Evolutionary conservation across 495 filamentous ascomycete genomes (phyloP).

Genomic region (Neurospora pannonica): DNA sequence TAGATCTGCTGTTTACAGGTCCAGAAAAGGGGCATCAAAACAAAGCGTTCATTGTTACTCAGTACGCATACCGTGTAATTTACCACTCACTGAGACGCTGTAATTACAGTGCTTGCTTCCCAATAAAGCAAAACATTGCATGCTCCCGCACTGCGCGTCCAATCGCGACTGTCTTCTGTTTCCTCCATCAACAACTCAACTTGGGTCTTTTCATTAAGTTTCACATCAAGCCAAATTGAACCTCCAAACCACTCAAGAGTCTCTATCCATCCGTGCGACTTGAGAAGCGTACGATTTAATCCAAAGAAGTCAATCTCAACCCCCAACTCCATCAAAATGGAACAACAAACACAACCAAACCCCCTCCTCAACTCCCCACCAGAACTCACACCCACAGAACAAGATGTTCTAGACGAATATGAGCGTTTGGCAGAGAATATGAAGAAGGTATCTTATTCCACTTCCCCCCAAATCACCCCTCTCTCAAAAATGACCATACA

Average conservation of each 20-base stretch:
- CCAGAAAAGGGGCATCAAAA: neutral
- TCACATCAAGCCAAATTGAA: neutral
- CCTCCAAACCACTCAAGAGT: neutral
- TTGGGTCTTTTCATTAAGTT: neutral
- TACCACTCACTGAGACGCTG: neutral
- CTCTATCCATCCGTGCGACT: neutral
- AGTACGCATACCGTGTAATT: neutral
- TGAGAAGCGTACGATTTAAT: neutral
- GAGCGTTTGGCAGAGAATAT: slow-evolving; percentile 78
- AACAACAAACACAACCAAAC: slow-evolving; percentile 13
- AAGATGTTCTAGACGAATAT: slow-evolving; percentile 93
- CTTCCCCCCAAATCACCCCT: too few species aligned
- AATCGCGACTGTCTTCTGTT: neutral
- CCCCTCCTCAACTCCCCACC: slow-evolving; percentile 28
- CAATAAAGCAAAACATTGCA: neutral
- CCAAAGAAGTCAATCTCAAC: neutral
- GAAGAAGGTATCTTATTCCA: too few species aligned
- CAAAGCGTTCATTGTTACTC: neutral
- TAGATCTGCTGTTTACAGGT: neutral
- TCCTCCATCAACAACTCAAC: neutral
- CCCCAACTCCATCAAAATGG: slow-evolving; percentile 15
- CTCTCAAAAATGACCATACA: too few species aligned
- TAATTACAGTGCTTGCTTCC: neutral
- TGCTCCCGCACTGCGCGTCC: neutral
- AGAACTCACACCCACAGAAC: slow-evolving; percentile 69